Evolutionary conservation across 1,284 basidiomycete species (phyloP), one percentile per base, ranked within the genome.

Genomic region (Pseudozyma flocculosa): DNA sequence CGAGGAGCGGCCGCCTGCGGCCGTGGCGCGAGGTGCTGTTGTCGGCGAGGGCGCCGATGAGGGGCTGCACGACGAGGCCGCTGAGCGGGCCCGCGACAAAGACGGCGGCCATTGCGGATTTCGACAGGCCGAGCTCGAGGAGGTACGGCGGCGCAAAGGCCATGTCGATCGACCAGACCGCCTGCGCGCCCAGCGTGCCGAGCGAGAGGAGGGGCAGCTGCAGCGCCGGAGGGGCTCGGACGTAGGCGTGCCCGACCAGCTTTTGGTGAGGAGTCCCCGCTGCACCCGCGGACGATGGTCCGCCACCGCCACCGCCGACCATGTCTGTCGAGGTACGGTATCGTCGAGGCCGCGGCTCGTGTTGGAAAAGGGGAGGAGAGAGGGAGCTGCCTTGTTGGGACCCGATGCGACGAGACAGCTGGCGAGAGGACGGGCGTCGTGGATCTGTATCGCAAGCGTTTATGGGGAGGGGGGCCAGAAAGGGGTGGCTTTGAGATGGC

Each of bases 11-110:
- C 29, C 79, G 54, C 1, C 80, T 64, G 1, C 79, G 55, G 9
- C 80, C 80, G 50, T 75, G 73, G 1, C 52, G 41, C 7, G 68
- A 73, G 24, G 72, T 74, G 59, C 78, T 78, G 10, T 63, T 60
- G 54, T 80, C 80, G 3, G 75, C 72, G 5, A 76, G 45, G 18
- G 65, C 66, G 43, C 78, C 78, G 39, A 79, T 73, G 19, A 73
- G 42, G 3, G 80, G 80, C 53, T 80, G 80, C 2, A 80, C 78
- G 14, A 77, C 55, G 7, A 77, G 62, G 13, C 75, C 75, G 17
- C 67, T 71, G 2, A 75, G 47, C 0, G 75, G 75, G 1, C 72
- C 75, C 1, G 69, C 75, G 8, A 76, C 55, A 29, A 77, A 65
- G 10, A 77, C 69, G 7, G 70, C 51, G 4, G 75, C 68, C 55